phyloP scores from a whole-genome alignment of 2,329 filamentous ascomycete genomes.

The Chrysoporthe puriensis region DNA sequence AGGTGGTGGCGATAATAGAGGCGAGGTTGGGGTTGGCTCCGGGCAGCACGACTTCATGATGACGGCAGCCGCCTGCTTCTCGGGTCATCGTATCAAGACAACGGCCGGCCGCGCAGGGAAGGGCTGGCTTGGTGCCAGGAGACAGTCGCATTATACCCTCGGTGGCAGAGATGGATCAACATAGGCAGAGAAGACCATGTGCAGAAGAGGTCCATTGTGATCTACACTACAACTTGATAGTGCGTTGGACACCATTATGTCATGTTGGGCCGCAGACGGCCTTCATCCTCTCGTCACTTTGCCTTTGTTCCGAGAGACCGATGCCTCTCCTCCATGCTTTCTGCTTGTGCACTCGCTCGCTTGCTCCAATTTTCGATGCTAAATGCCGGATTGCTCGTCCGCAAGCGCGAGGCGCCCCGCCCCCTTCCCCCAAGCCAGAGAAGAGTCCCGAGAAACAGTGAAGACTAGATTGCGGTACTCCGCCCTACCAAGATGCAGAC shows the following conservation, averaged over 20 bases:
- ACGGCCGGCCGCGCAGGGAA: background rate
- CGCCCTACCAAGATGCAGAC: no score
- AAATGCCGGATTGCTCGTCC: background rate
- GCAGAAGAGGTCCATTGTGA: no score
- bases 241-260: background rate
- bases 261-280: background rate
- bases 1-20: conserved; percentile 71
- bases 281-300: background rate
- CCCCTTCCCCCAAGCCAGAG: background rate
- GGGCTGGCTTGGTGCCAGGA: background rate
- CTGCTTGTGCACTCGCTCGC: background rate
- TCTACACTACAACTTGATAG: background rate
- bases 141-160: background rate
- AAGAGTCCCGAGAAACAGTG: background rate
- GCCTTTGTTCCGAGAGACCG: background rate
- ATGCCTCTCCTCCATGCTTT: background rate
- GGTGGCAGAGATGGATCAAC: background rate
- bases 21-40: conserved; percentile 46
- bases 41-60: background rate
- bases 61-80: background rate
- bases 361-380: background rate
- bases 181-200: background rate
- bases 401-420: background rate
- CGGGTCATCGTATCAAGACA: no score
- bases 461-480: no score